Conservation (phyloP, 257 asterid species). For the Nicotiana paniculata region DNA sequence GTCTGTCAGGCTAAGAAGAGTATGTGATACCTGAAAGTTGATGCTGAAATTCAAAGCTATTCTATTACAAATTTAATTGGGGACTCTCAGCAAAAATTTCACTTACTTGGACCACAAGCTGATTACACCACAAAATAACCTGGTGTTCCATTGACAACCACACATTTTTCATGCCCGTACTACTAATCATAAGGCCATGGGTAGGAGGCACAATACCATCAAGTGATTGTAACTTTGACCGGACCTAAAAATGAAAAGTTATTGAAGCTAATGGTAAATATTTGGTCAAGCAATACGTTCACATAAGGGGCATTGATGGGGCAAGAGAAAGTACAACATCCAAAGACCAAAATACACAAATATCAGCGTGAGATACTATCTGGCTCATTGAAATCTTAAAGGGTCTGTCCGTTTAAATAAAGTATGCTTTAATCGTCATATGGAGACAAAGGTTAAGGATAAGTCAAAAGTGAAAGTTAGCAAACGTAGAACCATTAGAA, state of each 20-base stretch:
- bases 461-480: not conserved
- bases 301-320: not conserved
- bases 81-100: constrained; percentile 17
- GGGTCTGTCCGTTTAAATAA: too few relatives aligned
- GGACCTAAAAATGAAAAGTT: constrained; percentile 49
- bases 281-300: not conserved
- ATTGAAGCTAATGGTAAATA: not conserved
- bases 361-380: not conserved
- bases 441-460: not conserved
- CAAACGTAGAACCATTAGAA: not conserved
- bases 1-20: constrained; percentile 89
- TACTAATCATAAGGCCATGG: constrained; percentile 85
- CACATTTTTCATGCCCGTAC: constrained; percentile 78
- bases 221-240: constrained; percentile 77
- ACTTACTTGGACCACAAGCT: constrained; percentile 80
- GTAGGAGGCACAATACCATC: constrained; percentile 93
- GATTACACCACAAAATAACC: constrained; percentile 87
- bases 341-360: not conserved
- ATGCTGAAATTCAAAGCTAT: constrained; percentile 20
- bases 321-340: not conserved
- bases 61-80: not conserved
- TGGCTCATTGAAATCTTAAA: not conserved
- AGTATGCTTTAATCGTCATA: not conserved
- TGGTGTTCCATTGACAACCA: constrained; percentile 99
- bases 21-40: constrained; percentile 82